These are phyloP conservation scores for Nymphaea colorata DNA, from an alignment of 164 flowering plant genomes.

Conservation along the genomic window DNA sequence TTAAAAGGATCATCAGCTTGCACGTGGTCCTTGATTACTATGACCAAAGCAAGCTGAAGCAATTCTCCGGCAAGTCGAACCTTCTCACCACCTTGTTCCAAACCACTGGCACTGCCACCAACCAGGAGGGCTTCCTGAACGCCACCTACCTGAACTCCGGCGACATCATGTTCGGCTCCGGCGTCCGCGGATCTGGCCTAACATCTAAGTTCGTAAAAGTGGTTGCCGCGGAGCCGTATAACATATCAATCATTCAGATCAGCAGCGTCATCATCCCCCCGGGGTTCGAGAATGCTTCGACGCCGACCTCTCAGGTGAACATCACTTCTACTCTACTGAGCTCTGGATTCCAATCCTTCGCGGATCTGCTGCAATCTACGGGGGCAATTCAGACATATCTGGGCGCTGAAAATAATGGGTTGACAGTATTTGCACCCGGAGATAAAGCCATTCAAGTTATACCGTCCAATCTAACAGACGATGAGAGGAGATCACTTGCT, in stretches of 20 bases:
- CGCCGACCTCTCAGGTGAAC: not conserved
- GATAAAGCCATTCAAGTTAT: not conserved
- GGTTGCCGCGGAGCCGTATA: conserved; percentile 38
- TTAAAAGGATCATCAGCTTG: conserved; percentile 26
- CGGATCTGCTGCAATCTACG: not conserved
- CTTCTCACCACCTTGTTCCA: conserved; percentile 54
- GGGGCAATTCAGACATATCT: not conserved
- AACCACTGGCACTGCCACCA: conserved; percentile 26
- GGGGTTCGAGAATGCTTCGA: conserved; percentile 18
- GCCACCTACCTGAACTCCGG: conserved; percentile 17
- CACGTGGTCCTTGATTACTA: conserved; percentile 66
- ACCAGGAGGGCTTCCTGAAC: conserved; percentile 45
- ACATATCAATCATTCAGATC: conserved; percentile 50
- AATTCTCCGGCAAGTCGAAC: conserved; percentile 16
- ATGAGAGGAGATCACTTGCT: not conserved
- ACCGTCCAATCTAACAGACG: not conserved
- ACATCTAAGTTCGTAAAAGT: conserved; percentile 21
- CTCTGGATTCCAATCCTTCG: not conserved
- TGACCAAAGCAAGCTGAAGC: conserved; percentile 28
- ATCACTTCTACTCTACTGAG: not conserved
- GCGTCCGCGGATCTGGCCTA: conserved; percentile 25
- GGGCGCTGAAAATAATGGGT: not conserved
- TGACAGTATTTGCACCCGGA: not conserved
- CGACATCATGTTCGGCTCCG: conserved; percentile 39
- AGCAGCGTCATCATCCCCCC: conserved; percentile 23